A percentile compares a stretch with the other conserved stretches of the same genome.
phyloP scores from a whole-genome alignment of 2,329 filamentous ascomycete species.

The Aureobasidium sp. region DNA sequence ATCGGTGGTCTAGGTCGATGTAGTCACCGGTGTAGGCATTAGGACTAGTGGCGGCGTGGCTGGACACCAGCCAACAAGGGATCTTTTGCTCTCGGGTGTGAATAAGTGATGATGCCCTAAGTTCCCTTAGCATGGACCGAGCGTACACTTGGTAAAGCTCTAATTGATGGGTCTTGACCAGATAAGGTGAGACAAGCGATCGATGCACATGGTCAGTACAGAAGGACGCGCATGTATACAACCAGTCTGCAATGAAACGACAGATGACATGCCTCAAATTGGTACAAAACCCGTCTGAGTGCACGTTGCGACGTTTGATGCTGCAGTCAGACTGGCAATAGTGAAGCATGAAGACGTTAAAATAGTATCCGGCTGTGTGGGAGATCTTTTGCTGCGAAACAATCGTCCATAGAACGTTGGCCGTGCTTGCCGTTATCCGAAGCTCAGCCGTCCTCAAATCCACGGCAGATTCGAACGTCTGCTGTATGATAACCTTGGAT shows the following conservation, averaged over 20 bases:
- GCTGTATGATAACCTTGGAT: background rate
- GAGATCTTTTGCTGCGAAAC: background rate
- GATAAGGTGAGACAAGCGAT: slow-evolving; percentile 1
- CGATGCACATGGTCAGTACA: background rate
- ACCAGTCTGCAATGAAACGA: background rate
- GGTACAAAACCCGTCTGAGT: background rate
- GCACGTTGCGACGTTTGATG: background rate
- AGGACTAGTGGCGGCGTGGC: background rate
- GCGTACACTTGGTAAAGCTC: slow-evolving; percentile 1
- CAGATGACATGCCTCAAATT: background rate
- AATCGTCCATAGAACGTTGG: background rate
- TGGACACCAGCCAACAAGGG: background rate
- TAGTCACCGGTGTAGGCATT: background rate
- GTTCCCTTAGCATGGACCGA: background rate
- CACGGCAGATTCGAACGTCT: background rate
- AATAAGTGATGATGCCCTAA: background rate
- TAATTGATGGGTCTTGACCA: slow-evolving; percentile 9
- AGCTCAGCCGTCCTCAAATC: background rate
- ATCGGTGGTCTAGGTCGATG: background rate
- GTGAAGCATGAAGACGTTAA: background rate
- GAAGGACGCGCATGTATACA: background rate
- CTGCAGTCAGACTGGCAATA: background rate
- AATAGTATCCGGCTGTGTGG: background rate
- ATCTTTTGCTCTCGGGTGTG: background rate
- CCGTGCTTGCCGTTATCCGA: slow-evolving; percentile 8